These are phyloP conservation scores for Xerocomus minutiporus DNA, from an alignment of 1,284 basidiomycete genomes.

Conservation along the genomic window DNA sequence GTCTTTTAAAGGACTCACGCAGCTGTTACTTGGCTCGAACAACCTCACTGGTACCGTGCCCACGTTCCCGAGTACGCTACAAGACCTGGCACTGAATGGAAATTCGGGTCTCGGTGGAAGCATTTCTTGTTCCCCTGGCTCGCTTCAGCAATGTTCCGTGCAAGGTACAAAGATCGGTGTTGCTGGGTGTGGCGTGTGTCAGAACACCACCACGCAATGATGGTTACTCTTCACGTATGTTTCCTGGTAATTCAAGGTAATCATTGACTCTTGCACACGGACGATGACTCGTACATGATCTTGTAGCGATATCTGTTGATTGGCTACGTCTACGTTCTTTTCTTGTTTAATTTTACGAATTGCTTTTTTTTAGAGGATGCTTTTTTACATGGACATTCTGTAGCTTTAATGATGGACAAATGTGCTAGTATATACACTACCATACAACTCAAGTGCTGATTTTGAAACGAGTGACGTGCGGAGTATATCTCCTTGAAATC, in stretches of 20 bases:
- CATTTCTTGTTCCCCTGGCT: constrained; percentile 14
- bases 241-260: not conserved
- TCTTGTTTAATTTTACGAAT: not conserved
- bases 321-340: not conserved
- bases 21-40: constrained; percentile 33
- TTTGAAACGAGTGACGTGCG: not conserved
- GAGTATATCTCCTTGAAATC: not conserved
- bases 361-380: not conserved
- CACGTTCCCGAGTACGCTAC: constrained; percentile 29
- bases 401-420: not conserved
- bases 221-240: constrained; percentile 1
- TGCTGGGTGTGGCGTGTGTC: constrained; percentile 24
- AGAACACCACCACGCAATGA: constrained; percentile 11
- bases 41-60: constrained; percentile 33
- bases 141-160: constrained; percentile 20
- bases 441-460: not conserved
- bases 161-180: constrained; percentile 21
- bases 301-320: constrained; percentile 16
- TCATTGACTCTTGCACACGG: constrained; percentile 5
- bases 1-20: constrained; percentile 27
- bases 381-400: not conserved
- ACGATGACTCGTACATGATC: not conserved
- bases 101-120: constrained; percentile 30
- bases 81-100: constrained; percentile 29
- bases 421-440: no score